Base-by-base conservation (phyloP, 2,329 filamentous ascomycete genomes). In the Anthostomella pinea region DNA sequence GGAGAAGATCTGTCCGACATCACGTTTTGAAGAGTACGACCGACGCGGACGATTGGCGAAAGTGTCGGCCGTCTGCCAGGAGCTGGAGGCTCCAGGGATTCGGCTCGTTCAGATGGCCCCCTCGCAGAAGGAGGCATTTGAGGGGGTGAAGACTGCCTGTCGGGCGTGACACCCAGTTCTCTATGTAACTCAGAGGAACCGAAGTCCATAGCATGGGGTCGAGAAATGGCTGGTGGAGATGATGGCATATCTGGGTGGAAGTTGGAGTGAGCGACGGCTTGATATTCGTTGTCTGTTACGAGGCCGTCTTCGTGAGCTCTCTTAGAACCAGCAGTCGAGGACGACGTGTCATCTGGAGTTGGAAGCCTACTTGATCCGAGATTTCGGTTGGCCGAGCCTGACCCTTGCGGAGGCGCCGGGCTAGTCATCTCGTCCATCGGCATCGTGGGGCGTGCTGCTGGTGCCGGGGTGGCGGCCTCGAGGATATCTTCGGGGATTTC, bases 1-100 rank as follows among this genome's bases (percentile, higher is more conserved):
- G 77, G 76, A 0, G 77, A 79, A 1, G 75, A 73, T 6, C 73
- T 72, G 44, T 79, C 76, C 0, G 75, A 78, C 8, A 77, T 75
- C 23, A 80, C 71, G 39, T 68, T 75, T 49, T 79, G 76, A 10
- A 81, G 57, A 19, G 69, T 74, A 30, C 73, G 65, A 3, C 75
- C 76, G 17, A 69, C 76, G 29, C 75, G 67, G n/a, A 80, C 70
- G 22, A 79, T 79, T 2, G 77, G 75, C 5, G 75, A 79, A 0
- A 81, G 60, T 1, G 54, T 55, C 8, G 54, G 54, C 23, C 54
- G 48, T 30, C 33, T 40, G n/a, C 20, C 28, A 19, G 34, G 35
- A 27, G 26, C 24, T 17, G 52, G 49, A 22, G 46, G 42, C 24
- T 54, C 55, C 15, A 53, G 35, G 8, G 53, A 41, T 18, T 46